Base-by-base conservation (phyloP, 2,329 filamentous ascomycete genomes). In the Botrytis fragariae region DNA sequence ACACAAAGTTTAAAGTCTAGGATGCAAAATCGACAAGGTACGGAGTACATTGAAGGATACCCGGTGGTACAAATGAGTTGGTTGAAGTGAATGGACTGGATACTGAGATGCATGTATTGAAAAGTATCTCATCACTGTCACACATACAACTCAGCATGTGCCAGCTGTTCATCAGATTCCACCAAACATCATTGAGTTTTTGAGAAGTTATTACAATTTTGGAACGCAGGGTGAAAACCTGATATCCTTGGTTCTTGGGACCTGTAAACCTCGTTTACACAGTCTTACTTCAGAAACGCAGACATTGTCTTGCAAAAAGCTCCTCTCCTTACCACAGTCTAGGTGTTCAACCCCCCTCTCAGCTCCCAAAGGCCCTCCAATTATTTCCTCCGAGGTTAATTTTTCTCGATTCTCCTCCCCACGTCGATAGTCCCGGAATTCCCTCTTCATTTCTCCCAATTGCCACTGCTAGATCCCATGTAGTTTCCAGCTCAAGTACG, bases 51-150 rank as follows among this genome's bases (percentile, higher is more conserved):
- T n/a, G n/a, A 42, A 29, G n/a, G 29, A n/a, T 37, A 59, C 35
- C 48, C n/a, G 18, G 44, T 42, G 22, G 37, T 29, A 59, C 48
- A 42, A 5, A 42, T 37, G n/a, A 42, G n/a, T 12, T 45, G 29
- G 44, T 35, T 60, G 32, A 60, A 69, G 8, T 14, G 42, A 42
- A 59, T n/a, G 29, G 32, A 20, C 32, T 69, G 42, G n/a, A 12
- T 25, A 35, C 16, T 32, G 18, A 63, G 16, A 18, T 22, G 16
- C 61, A 35, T 64, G 69, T 64, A 42, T 7, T 54, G 59, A 63
- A 45, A 71, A 32, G 35, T 54, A 35, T 64, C 59, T 63, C 25
- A 18, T 64, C 35, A 54, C 69, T 25, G 59, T 63, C 35, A 64
- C 69, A 51, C 60, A 57, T 35, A 39, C 59, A 32, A 2, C 48